Base-by-base conservation (phyloP, 2,329 filamentous ascomycete genomes). In the Blastomyces gilchristii region DNA sequence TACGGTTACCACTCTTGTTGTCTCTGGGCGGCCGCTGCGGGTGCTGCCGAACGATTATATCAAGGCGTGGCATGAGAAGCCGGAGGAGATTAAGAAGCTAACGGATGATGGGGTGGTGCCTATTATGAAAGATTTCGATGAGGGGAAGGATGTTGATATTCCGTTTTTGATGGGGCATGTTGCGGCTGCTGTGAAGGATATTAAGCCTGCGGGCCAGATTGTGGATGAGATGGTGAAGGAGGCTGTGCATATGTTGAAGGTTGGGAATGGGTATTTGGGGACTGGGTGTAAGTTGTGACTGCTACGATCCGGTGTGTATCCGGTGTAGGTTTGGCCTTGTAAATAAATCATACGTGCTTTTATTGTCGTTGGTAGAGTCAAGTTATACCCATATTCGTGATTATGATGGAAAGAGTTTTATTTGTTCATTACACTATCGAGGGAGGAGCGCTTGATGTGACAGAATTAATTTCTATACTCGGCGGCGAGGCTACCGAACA, bases 101-200 rank as follows among this genome's bases (percentile, higher is more conserved):
- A 92, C 88, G 43, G 85, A 87, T 45, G 79, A 81, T 68, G 93
- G 93, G 0, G 77, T 96, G 39, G 87, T 95, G 65, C 93, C 93
- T 0, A 80, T 97, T 66, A 85, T 88, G 76, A 82, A 90, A 71
- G 93, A 97, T 72, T 80, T 96, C 70, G 90, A 96, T 59, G 82
- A 91, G 62, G 89, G 88, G 0, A 87, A 86, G 62, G 91, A 96
- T 50, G 79, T 96, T 14, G 93, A 97, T 71, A 80, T 89, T 63
- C 93, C 93, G 14, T 91, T 93, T 75, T 73, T 97, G 71, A 97
- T 97, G 93, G 93, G 93, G 0, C 91, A 96, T 78, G 92, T 97
- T 9, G 89, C 91, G 0, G 92, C 89, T 1, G 82, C 87, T 0
- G 89, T 97, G 63, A 75, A 79, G 43, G 85, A 87, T 68, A 84